phyloP scores from a whole-genome alignment of 768 basidiomycete genomes.

The Rhodosporidiobolus sp. region DNA sequence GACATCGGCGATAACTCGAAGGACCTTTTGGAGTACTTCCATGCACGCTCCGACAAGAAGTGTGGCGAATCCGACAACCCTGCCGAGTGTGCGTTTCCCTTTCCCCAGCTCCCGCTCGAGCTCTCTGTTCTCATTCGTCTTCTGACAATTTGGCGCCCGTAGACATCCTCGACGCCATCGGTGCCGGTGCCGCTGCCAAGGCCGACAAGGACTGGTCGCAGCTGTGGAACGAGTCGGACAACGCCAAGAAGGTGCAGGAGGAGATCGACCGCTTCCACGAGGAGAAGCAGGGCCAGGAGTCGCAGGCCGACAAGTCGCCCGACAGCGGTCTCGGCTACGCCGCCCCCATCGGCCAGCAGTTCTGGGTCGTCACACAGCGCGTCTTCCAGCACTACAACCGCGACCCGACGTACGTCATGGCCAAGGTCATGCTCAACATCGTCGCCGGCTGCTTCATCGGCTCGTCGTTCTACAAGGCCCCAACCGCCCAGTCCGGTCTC shows the following conservation, averaged over 20 bases:
- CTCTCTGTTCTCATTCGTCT: conserved; percentile 63
- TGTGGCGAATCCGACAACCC: conserved; percentile 64
- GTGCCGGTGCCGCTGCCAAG: conserved; percentile 60
- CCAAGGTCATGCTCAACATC: conserved; percentile 38
- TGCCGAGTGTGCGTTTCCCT: conserved; percentile 56
- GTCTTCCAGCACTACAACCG: conserved; percentile 52
- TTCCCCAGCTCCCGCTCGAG: too few relatives aligned
- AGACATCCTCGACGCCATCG: conserved; percentile 62
- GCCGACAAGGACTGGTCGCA: conserved; percentile 79
- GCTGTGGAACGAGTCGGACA: conserved; percentile 74
- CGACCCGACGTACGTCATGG: conserved; percentile 46
- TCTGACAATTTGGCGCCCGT: conserved; percentile 50
- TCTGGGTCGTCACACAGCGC: conserved; percentile 39
- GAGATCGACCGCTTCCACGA: conserved; percentile 60
- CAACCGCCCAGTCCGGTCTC: conserved; percentile 30
- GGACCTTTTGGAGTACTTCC: conserved; percentile 58
- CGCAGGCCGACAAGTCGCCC: conserved; percentile 38
- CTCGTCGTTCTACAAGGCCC: conserved; percentile 39
- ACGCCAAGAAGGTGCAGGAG: conserved; percentile 52
- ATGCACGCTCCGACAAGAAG: conserved; percentile 57
- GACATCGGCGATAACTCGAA: conserved; percentile 68
- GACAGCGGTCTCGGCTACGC: conserved; percentile 39
- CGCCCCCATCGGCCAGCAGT: conserved; percentile 24
- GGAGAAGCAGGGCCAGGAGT: conserved; percentile 19
- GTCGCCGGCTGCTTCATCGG: conserved; percentile 44